These are phyloP conservation scores for Epichloe elymi DNA, from an alignment of 2,329 filamentous ascomycete species.

Conservation along the genomic window DNA sequence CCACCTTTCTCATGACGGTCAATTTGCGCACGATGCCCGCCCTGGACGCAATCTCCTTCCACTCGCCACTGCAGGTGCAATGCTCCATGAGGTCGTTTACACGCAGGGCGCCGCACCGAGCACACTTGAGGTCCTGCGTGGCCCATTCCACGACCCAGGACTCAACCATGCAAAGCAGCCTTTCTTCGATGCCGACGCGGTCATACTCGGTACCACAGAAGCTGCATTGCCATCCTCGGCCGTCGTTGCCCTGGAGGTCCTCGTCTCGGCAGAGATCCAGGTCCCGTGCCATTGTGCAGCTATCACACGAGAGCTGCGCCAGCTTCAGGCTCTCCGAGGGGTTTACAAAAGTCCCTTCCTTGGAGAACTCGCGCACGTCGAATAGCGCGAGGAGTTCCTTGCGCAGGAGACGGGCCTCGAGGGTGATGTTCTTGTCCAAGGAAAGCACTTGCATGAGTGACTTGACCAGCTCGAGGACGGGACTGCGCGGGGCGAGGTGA, in stretches of 20 bases:
- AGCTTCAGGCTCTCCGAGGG: constrained; percentile 65
- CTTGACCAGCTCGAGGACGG: constrained; percentile 84
- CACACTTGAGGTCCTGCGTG: constrained; percentile 80
- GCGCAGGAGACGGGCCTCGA: constrained; percentile 76
- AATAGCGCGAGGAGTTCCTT: constrained; percentile 84
- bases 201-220: constrained; percentile 68
- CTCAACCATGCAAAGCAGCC: constrained; percentile 64
- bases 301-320: constrained; percentile 68
- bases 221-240: constrained; percentile 56
- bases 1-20: constrained; percentile 60
- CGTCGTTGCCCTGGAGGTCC: constrained; percentile 44
- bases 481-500: constrained; percentile 43
- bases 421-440: constrained; percentile 77
- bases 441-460: constrained; percentile 82
- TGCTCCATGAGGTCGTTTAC: constrained; percentile 95
- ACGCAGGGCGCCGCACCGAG: constrained; percentile 55
- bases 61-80: constrained; percentile 81
- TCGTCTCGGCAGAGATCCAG: constrained; percentile 88
- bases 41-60: constrained; percentile 58
- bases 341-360: constrained; percentile 77
- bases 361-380: constrained; percentile 86
- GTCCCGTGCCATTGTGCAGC: constrained; percentile 80
- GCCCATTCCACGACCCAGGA: constrained; percentile 66
- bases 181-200: constrained; percentile 71
- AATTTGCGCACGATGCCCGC: constrained; percentile 52